Conservation (phyloP, 768 basidiomycete species). For the Tricholoma bakamatsutake region DNA sequence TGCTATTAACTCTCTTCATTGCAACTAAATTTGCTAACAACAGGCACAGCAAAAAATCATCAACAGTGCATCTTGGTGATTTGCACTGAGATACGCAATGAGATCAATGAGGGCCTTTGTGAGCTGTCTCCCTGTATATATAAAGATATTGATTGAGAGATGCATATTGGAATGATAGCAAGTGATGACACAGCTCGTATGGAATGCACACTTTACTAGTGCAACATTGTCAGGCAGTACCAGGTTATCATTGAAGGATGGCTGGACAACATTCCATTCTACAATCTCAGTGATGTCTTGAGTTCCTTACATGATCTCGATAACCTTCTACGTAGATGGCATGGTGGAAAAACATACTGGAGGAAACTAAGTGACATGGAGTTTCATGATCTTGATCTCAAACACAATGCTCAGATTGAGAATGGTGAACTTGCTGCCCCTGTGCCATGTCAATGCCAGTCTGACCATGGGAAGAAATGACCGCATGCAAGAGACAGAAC, state of each 20-base stretch:
- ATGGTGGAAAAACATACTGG: slow-evolving; percentile 1
- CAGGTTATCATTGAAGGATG: too few species aligned
- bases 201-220: slow-evolving; percentile 11
- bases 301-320: slow-evolving; percentile 3
- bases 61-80: too few species aligned
- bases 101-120: too few species aligned
- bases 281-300: background rate
- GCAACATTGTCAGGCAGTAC: slow-evolving; percentile 4
- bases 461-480: slow-evolving; percentile 8
- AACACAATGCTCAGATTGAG: background rate
- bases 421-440: slow-evolving; percentile 2
- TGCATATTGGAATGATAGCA: slow-evolving; percentile 1
- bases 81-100: too few species aligned
- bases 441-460: slow-evolving; percentile 2
- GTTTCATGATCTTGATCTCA: background rate
- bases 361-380: background rate
- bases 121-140: too few species aligned
- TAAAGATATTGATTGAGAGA: background rate
- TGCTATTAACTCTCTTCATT: too few species aligned
- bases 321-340: background rate
- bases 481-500: background rate
- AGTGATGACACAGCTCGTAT: slow-evolving; percentile 4
- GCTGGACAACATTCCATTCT: too few species aligned
- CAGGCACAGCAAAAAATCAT: too few species aligned
- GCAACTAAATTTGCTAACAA: too few species aligned